These are phyloP conservation scores for Ophiostoma piceae DNA, from an alignment of 2,329 filamentous ascomycete genomes.

Conservation along the genomic window DNA sequence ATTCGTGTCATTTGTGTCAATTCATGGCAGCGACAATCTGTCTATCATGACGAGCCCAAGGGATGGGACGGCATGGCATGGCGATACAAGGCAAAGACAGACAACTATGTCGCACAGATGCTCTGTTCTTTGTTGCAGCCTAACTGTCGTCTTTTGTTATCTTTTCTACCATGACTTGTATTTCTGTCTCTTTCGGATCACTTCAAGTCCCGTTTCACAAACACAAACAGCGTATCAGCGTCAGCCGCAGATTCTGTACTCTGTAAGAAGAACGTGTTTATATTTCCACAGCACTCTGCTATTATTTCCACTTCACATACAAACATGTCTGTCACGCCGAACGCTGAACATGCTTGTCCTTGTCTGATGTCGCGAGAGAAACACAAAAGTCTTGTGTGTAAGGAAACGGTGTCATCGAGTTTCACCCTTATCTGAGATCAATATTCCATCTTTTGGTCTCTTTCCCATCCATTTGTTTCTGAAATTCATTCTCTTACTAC, in stretches of 20 bases:
- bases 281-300: neutral
- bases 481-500: neutral
- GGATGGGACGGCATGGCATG: neutral
- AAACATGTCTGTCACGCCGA: neutral
- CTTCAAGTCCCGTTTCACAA: neutral
- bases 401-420: neutral
- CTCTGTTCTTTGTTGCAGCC: neutral
- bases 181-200: neutral
- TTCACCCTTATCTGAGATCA: constrained; percentile 2
- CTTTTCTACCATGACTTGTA: too few species aligned
- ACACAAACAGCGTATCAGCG: neutral
- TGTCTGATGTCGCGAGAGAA: neutral
- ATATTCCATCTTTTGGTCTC: neutral
- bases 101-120: neutral
- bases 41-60: neutral
- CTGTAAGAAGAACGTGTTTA: neutral
- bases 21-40: neutral
- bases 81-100: too few species aligned
- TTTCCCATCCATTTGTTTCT: neutral
- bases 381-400: constrained; percentile 5
- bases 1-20: too few species aligned
- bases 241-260: neutral
- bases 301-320: neutral
- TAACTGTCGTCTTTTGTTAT: neutral
- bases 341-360: neutral